Percentiles rank a stretch among this genome's conserved stretches.
Evolutionary conservation across 2,329 filamentous ascomycete species (phyloP).

Genomic region (Verticillium longisporum): DNA sequence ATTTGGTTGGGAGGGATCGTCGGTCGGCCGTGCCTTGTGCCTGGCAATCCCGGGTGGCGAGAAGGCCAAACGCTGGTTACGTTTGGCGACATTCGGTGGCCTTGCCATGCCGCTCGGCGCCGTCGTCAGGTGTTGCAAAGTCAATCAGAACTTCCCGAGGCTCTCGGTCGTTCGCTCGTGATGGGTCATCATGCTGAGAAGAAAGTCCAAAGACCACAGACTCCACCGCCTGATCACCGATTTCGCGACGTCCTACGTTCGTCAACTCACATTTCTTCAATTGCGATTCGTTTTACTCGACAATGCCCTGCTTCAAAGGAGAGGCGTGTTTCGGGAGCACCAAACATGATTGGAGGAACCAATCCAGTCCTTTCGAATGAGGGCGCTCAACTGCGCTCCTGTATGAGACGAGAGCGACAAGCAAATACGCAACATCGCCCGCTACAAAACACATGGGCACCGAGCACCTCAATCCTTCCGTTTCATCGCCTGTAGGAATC

Average conservation of each 20-base stretch:
- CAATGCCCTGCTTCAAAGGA: too few species aligned
- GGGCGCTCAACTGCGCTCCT: too few species aligned
- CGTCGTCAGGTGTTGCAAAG: background rate
- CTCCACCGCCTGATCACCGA: too few species aligned
- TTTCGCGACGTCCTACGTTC: too few species aligned
- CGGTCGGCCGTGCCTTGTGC: background rate
- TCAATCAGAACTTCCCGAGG: background rate
- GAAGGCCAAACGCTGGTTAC: background rate
- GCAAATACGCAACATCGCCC: too few species aligned
- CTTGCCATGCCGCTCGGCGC: background rate
- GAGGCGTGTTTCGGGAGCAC: too few species aligned
- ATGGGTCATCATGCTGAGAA: background rate
- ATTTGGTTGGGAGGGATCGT: background rate
- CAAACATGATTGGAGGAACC: too few species aligned
- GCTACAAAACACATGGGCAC: background rate
- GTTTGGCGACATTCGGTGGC: background rate
- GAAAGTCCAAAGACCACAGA: background rate
- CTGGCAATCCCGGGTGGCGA: background rate
- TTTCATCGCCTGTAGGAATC: background rate
- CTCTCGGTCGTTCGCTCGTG: background rate
- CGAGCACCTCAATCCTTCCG: background rate
- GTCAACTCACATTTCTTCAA: too few species aligned
- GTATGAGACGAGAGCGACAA: too few species aligned
- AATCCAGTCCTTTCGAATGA: too few species aligned
- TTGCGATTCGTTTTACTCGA: too few species aligned